Conservation (phyloP, 495 filamentous ascomycete genomes). For the Penicillium silybi region DNA sequence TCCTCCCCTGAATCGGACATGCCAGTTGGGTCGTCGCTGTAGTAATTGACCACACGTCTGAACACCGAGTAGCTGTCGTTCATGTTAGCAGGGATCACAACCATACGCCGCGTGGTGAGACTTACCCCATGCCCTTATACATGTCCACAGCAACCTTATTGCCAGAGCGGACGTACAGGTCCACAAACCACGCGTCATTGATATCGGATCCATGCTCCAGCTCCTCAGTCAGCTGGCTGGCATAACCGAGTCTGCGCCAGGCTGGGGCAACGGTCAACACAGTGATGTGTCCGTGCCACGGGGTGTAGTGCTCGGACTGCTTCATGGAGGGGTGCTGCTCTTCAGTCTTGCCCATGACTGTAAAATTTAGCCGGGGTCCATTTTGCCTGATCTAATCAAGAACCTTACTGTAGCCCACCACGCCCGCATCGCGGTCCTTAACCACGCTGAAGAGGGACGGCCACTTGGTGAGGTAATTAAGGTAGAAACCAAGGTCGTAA, state of each 20-base stretch:
- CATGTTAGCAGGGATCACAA: background rate
- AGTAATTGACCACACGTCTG: conserved; percentile 84
- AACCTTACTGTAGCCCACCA: conserved; percentile 84
- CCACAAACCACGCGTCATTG: conserved; percentile 88
- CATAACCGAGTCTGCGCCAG: conserved; percentile 80
- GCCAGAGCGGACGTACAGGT: conserved; percentile 84
- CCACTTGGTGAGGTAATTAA: conserved; percentile 93
- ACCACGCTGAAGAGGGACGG: conserved; percentile 87
- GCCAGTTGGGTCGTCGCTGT: conserved; percentile 70
- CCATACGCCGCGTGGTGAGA: background rate
- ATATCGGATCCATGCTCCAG: conserved; percentile 77
- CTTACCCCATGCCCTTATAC: conserved; percentile 86
- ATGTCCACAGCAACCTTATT: conserved; percentile 83
- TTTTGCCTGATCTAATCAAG: background rate
- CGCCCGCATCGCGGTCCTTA: conserved; percentile 73
- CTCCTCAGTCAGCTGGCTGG: conserved; percentile 69
- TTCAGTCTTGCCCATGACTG: conserved; percentile 96
- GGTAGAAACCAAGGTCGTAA: conserved; percentile 91
- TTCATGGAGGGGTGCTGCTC: conserved; percentile 69
- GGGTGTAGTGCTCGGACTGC: conserved; percentile 79
- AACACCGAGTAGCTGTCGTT: conserved; percentile 65
- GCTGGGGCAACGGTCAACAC: conserved; percentile 88
- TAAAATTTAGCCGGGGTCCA: background rate
- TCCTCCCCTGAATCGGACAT: conserved; percentile 62
- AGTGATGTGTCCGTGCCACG: conserved; percentile 98